phyloP scores from a whole-genome alignment of 768 basidiomycete genomes.

The Lactarius deliciosus region DNA sequence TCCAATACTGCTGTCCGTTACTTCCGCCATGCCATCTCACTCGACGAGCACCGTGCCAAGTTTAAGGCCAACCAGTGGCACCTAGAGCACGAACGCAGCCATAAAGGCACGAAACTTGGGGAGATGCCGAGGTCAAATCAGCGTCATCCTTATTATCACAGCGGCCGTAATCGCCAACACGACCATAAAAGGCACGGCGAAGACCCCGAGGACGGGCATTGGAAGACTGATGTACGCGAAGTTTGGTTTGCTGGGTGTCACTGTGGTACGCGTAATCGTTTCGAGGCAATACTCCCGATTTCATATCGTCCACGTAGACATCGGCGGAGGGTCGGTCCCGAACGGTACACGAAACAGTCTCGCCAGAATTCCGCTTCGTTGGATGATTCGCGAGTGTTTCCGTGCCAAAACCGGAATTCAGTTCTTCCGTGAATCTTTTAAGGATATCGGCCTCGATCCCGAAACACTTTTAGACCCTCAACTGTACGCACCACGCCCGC shows the following conservation, averaged over 20 bases:
- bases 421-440: constrained; percentile 37
- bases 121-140: constrained; percentile 45
- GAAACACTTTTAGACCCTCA: constrained; percentile 27
- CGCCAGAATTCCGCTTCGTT: constrained; percentile 67
- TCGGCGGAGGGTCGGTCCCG: constrained; percentile 68
- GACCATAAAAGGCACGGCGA: constrained; percentile 37
- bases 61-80: constrained; percentile 42
- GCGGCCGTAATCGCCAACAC: constrained; percentile 26
- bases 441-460: constrained; percentile 37
- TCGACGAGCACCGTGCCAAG: constrained; percentile 66
- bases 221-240: constrained; percentile 63
- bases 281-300: background rate
- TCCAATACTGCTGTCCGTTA: constrained; percentile 57
- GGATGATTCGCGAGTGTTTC: constrained; percentile 54
- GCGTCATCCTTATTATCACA: constrained; percentile 28
- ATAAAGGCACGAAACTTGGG: constrained; percentile 48
- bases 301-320: constrained; percentile 43
- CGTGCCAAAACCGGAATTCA: constrained; percentile 46
- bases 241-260: constrained; percentile 84
- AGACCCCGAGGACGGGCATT: constrained; percentile 38
- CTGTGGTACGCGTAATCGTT: constrained; percentile 47
- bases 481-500: constrained; percentile 31
- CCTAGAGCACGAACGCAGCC: constrained; percentile 38
- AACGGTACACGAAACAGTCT: constrained; percentile 60
- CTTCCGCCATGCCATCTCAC: constrained; percentile 69